Conservation (phyloP, 208 protist genomes). For the Wallacemonas sp. region DNA sequence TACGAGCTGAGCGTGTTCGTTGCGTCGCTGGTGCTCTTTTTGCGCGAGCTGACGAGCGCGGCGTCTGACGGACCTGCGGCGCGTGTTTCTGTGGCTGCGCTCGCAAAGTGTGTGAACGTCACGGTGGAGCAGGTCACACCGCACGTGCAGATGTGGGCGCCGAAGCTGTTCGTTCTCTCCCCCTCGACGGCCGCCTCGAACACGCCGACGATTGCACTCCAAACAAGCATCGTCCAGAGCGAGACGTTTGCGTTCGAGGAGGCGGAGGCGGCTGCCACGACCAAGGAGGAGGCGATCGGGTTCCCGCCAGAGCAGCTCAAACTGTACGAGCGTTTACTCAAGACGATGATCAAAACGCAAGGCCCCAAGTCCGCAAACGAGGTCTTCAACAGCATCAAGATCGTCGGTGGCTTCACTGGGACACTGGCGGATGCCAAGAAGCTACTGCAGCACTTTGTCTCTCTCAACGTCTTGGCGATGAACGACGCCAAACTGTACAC, state of each 20-base stretch:
- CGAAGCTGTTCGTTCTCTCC: constrained; percentile 32
- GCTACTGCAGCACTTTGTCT: constrained; percentile 70
- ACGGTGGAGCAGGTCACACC: constrained; percentile 24
- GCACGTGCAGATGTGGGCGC: constrained; percentile 29
- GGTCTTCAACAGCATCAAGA: constrained; percentile 86
- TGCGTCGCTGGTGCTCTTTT: constrained; percentile 71
- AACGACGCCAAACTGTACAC: constrained; percentile 70
- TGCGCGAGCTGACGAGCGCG: constrained; percentile 39
- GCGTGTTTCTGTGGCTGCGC: constrained; percentile 14
- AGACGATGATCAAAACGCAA: constrained; percentile 63
- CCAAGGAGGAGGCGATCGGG: constrained; percentile 46
- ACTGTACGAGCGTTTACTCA: constrained; percentile 64
- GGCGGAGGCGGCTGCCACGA: constrained; percentile 22
- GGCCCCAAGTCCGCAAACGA: constrained; percentile 55
- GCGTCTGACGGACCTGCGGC: not conserved
- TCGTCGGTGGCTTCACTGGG: constrained; percentile 69
- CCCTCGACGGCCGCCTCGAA: constrained; percentile 17
- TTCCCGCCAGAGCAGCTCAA: constrained; percentile 65
- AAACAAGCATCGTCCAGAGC: constrained; percentile 38
- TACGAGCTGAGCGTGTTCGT: constrained; percentile 68
- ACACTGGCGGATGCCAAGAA: constrained; percentile 56
- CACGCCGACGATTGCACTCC: constrained; percentile 27
- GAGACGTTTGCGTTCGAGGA: constrained; percentile 26
- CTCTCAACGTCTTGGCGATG: constrained; percentile 40
- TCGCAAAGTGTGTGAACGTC: constrained; percentile 30